A percentile compares a stretch with the other conserved stretches of the same genome.
Evolutionary conservation across 2,329 filamentous ascomycete genomes (phyloP).

Genomic region (Rosellinia necatrix): DNA sequence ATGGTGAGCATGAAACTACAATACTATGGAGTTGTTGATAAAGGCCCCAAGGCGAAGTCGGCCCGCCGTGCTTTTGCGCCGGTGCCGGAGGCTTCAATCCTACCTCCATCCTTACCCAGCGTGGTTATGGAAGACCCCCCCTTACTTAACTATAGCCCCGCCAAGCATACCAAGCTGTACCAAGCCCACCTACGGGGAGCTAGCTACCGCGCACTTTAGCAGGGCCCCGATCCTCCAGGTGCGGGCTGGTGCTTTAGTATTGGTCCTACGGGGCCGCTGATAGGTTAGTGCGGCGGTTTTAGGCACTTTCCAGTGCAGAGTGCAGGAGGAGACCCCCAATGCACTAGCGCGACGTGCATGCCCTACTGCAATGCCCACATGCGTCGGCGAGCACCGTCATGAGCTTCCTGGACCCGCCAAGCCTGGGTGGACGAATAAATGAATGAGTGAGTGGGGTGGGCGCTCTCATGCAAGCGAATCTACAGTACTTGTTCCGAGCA

Average conservation of each 20-base stretch:
- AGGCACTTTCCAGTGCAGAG: too few relatives aligned
- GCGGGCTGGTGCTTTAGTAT: too few relatives aligned
- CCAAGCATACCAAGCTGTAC: too few relatives aligned
- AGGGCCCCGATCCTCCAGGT: too few relatives aligned
- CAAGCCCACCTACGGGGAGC: neutral
- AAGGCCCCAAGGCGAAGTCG: slow-evolving; percentile 18
- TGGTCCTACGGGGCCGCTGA: too few relatives aligned
- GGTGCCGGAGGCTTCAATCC: slow-evolving; percentile 10
- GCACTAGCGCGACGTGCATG: neutral
- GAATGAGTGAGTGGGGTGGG: too few relatives aligned
- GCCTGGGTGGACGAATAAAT: too few relatives aligned
- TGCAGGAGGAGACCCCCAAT: too few relatives aligned
- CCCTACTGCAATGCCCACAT: neutral
- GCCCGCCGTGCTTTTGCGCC: slow-evolving; percentile 17
- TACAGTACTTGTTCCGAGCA: neutral
- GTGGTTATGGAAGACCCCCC: neutral
- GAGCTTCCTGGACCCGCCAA: too few relatives aligned
- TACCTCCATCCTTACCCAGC: neutral
- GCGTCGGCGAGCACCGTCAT: slow-evolving; percentile 8
- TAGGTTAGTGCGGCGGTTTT: too few relatives aligned
- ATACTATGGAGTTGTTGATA: slow-evolving; percentile 12
- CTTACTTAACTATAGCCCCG: neutral
- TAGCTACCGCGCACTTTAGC: slow-evolving; percentile 2
- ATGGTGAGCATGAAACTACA: slow-evolving; percentile 15
- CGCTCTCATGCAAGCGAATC: neutral